These are phyloP conservation scores for Coemansia sp. DNA, from an alignment of 192 early-diverging fungal species.

Conservation along the genomic window DNA sequence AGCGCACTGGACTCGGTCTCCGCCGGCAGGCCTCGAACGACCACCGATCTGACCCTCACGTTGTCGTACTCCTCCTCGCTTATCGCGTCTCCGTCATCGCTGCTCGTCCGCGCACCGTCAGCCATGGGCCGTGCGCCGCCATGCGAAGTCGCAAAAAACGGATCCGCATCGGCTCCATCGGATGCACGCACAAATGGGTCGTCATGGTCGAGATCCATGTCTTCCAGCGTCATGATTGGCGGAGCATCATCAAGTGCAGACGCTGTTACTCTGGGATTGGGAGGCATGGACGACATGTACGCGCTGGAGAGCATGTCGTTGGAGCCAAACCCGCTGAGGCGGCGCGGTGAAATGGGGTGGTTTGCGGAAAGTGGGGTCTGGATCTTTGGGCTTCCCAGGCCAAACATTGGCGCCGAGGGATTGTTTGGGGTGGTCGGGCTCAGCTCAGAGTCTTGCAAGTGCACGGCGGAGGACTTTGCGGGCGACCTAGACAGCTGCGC, in stretches of 20 bases:
- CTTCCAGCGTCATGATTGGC: conserved; percentile 46
- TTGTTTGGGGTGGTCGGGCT: conserved; percentile 18
- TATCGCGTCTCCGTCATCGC: background rate
- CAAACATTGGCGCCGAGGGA: conserved; percentile 8
- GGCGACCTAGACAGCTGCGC: conserved; percentile 32
- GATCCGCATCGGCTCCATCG: conserved; percentile 1
- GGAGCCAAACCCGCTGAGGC: conserved; percentile 54
- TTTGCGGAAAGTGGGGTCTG: conserved; percentile 22
- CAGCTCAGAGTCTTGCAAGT: conserved; percentile 5
- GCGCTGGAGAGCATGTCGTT: conserved; percentile 56
- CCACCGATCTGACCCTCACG: conserved; percentile 37
- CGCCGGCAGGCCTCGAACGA: conserved; percentile 29
- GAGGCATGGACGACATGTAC: conserved; percentile 22
- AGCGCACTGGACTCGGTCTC: conserved; percentile 38
- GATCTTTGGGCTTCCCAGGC: conserved; percentile 2
- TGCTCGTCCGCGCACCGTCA: background rate
- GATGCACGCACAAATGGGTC: conserved; percentile 4
- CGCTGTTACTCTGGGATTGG: conserved; percentile 9
- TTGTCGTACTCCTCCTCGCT: conserved; percentile 37
- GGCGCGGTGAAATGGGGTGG: conserved; percentile 41
- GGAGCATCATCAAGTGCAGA: conserved; percentile 49
- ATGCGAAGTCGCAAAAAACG: conserved; percentile 10
- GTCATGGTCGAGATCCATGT: conserved; percentile 21
- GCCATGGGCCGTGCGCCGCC: background rate
- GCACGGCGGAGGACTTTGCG: conserved; percentile 5